Base-by-base conservation (phyloP, 129 eudicot species). In the Pseudognaphalium luteoalbum region DNA sequence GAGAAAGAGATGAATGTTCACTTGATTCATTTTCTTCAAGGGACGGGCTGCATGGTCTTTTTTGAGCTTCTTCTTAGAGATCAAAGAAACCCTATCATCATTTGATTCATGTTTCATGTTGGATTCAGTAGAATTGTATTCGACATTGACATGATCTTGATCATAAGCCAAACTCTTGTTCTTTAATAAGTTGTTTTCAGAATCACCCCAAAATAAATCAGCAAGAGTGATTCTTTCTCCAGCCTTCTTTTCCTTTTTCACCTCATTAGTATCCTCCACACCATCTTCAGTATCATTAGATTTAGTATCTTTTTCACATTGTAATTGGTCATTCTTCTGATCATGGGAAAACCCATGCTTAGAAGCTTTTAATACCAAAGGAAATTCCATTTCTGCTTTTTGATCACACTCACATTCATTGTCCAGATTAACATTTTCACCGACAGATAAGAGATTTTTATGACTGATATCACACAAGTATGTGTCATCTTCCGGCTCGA, bases 191-290 rank as follows among this genome's bases (percentile, higher is more conserved):
- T 84, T 51, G 42, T 58, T 80, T 35, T 82, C 87, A 37, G 86
- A 83, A 70, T 91, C 89, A 51, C 89, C 91, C 33, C 66, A 78
- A 79, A 91, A 84, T 69, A 91, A 76, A 50, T 91, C 97, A 42
- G 97, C 97, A 11, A 91, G 91, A 7, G 97, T 91, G 67, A 79
- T 81, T 81, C 97, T 86, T 76, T 86, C 86, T 59, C 79, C 81
- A 70, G 17, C 76, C 63, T 80, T 85, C 82, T 54, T 80, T 19
- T 2, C 44, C 57, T 47, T 68, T 66, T 42, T 80, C 61, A 9
- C 35, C 35, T 76, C 20, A 51, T 15, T 77, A 32, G 6, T 33
- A 7, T 65, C 67, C n/a, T 62, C n/a, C 3, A 62, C 66, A 29
- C 14, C 65, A 68, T 54, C 85, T 61, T 77, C 54, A 78, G 2